phyloP scores from a whole-genome alignment of 139 green algal species.

The Pseudopediastrum boryanum region DNA sequence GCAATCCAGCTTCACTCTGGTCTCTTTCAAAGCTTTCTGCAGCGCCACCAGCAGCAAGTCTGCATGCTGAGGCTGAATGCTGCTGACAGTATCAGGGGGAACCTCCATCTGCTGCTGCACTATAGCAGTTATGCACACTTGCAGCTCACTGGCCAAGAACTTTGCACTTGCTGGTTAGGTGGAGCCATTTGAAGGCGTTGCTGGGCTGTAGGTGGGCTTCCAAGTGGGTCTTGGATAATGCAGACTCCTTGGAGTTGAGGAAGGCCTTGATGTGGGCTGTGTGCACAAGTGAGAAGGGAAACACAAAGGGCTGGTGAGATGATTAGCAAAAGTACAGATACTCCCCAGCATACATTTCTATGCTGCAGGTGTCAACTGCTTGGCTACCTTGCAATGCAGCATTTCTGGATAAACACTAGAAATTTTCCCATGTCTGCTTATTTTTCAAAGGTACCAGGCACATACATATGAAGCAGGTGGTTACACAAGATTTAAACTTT shows the following conservation, averaged over 20 bases:
- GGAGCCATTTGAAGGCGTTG: background rate
- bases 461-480: no score
- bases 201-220: no score
- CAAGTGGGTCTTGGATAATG: no score
- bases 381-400: no score
- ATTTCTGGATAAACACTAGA: no score
- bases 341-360: background rate
- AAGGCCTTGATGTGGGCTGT: no score
- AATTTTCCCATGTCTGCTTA: no score
- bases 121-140: constrained; percentile 4
- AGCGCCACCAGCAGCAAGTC: background rate
- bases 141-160: background rate
- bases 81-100: constrained; percentile 9
- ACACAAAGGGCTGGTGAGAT: no score
- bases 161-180: background rate
- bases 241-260: background rate
- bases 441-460: no score
- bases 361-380: background rate
- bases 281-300: background rate
- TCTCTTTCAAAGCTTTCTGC: constrained; percentile 20
- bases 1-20: no score
- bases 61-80: constrained; percentile 6
- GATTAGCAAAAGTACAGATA: background rate
- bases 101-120: background rate
- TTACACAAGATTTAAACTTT: no score